Evolutionary conservation across 2,329 filamentous ascomycete genomes (phyloP).

Genomic region (Aspergillus pseudoglaucus): DNA sequence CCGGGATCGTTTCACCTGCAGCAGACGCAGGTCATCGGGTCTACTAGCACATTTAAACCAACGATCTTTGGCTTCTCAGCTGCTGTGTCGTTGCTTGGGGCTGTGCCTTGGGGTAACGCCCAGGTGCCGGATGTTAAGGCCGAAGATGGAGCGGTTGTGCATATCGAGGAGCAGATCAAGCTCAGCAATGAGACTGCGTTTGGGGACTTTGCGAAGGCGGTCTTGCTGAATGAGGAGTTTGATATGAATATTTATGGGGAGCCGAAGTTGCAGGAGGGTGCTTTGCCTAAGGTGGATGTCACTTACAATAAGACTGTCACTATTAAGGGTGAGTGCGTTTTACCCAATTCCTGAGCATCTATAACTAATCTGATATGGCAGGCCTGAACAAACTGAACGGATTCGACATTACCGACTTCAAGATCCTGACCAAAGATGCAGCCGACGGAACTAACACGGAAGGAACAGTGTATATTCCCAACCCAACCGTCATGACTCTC

Average conservation of each 20-base stretch:
- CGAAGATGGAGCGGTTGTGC: slow-evolving; percentile 35
- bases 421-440: slow-evolving; percentile 33
- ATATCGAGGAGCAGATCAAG: slow-evolving; percentile 39
- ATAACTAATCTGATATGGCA: slow-evolving; percentile 21
- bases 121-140: slow-evolving; percentile 41
- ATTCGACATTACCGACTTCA: slow-evolving; percentile 45
- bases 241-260: slow-evolving; percentile 46
- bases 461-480: slow-evolving; percentile 52
- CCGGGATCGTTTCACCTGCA: slow-evolving; percentile 44
- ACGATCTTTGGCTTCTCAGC: slow-evolving; percentile 50
- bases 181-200: slow-evolving; percentile 44
- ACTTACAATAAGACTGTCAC: slow-evolving; percentile 52
- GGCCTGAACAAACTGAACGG: slow-evolving; percentile 53
- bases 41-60: slow-evolving; percentile 48
- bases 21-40: slow-evolving; percentile 44
- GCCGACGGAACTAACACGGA: slow-evolving; percentile 48
- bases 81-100: slow-evolving; percentile 42
- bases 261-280: slow-evolving; percentile 46
- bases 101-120: slow-evolving; percentile 39
- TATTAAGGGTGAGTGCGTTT: slow-evolving; percentile 46
- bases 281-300: slow-evolving; percentile 45
- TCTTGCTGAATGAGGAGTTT: slow-evolving; percentile 46
- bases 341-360: not conserved
- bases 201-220: slow-evolving; percentile 43
- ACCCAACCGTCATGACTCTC: slow-evolving; percentile 53